Conservation (phyloP, 306 rosid genomes). For the Prunus campanulata region DNA sequence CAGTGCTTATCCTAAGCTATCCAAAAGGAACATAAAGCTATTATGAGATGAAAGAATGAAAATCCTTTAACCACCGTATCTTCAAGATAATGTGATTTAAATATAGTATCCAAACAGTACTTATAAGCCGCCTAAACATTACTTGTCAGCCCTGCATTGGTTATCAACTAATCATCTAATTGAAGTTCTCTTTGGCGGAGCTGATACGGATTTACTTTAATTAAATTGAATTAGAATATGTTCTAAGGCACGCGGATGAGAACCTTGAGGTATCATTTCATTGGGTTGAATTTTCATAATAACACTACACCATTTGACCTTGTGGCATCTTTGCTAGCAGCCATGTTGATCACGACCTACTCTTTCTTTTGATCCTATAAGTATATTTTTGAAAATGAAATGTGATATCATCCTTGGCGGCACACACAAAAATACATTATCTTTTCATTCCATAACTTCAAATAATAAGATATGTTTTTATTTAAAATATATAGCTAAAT, state of each 20-base stretch:
- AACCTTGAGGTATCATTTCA: constrained; percentile 4
- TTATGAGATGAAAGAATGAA: constrained; percentile 10
- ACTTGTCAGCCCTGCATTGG: not conserved
- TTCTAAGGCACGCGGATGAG: not conserved
- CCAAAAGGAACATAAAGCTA: constrained; percentile 37
- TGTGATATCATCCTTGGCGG: not conserved
- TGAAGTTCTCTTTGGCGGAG: not conserved
- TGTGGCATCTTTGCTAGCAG: constrained; percentile 2
- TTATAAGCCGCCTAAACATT: not conserved
- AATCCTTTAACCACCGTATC: not conserved
- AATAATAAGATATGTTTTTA: not conserved
- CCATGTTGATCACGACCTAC: not conserved
- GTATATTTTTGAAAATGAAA: not conserved
- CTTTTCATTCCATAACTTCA: not conserved
- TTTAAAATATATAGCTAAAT: no score
- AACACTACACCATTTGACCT: not conserved
- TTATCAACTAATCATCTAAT: not conserved
- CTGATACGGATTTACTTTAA: not conserved
- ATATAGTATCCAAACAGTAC: not conserved
- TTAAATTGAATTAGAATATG: not conserved
- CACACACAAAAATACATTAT: not conserved
- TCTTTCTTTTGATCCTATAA: not conserved
- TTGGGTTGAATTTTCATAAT: not conserved
- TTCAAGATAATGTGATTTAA: not conserved
- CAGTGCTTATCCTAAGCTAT: constrained; percentile 41